Evolutionary conservation across 495 filamentous ascomycete species (phyloP), one percentile per base, ranked within the genome.

Genomic region (Trichoderma orchidacearum): DNA sequence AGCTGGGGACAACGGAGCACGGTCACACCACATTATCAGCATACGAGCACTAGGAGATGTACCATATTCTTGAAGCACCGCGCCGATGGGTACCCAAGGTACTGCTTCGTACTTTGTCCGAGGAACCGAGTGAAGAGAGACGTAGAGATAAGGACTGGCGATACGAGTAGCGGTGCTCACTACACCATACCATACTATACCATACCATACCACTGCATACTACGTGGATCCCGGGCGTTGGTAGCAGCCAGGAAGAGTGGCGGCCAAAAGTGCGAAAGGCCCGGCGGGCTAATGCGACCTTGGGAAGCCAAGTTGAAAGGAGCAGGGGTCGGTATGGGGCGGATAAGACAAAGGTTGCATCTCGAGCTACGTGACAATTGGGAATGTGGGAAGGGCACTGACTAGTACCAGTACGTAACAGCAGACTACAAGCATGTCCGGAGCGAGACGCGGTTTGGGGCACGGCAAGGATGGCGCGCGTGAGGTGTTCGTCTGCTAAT

Each of bases 141-240:
- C 23, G 41, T 48, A 18, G n/a, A 48, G 18, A 9, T 6, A 15
- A 48, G 12, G 12, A 48, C 7, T 6, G n/a, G n/a, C n/a, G n/a
- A n/a, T n/a, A 8, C 41, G 12, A 21, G 18, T 25, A 48, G 21
- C 41, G 41, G 41, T 17, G 21, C 17, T n/a, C n/a, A n/a, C 38
- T 9, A 21, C 18, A 23, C 15, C 36, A 36, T n/a, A n/a, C n/a
- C n/a, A n/a, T n/a, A n/a, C n/a, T n/a, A n/a, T n/a, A n/a, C n/a
- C n/a, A n/a, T n/a, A n/a, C n/a, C n/a, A 23, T 48, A 23, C 41
- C 23, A 48, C 18, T 25, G 41, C 41, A 48, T 48, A 48, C 41
- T 25, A 48, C 41, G 41, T 48, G 41, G 41, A 48, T 48, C 41
- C 41, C 41, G 41, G 41, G 41, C 41, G 41, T 48, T 48, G 41